Conservation (phyloP, 257 asterid genomes). For the Buddleja alternifolia region DNA sequence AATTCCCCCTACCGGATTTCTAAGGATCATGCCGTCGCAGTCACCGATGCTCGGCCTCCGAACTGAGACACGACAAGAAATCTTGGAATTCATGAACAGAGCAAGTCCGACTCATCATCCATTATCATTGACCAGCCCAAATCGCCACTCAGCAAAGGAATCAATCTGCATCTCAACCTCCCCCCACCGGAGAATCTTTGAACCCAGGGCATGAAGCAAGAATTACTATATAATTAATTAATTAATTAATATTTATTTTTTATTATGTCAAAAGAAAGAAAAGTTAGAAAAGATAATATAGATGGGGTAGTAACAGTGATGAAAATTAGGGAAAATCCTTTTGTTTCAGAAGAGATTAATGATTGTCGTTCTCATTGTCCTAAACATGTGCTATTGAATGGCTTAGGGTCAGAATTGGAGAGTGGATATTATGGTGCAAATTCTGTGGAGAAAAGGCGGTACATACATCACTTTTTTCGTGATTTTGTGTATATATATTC, state of each 20-base stretch:
- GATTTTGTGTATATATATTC: too few relatives aligned
- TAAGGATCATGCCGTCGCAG: not conserved
- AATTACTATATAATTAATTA: not conserved
- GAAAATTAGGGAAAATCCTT: not conserved
- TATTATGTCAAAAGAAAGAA: not conserved
- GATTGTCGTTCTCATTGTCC: too few relatives aligned
- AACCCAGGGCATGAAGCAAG: conserved; percentile 7
- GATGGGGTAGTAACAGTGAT: conserved; percentile 2
- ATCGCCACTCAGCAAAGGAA: conserved; percentile 23
- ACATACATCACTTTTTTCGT: too few relatives aligned
- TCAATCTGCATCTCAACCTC: conserved; percentile 49
- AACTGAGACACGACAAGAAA: conserved; percentile 42
- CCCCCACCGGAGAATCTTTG: conserved; percentile 49
- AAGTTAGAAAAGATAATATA: not conserved
- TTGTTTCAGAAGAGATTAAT: conserved; percentile 3
- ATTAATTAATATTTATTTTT: not conserved
- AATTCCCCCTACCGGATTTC: conserved; percentile 6
- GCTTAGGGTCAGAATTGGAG: too few relatives aligned
- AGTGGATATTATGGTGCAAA: too few relatives aligned
- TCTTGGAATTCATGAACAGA: conserved; percentile 36
- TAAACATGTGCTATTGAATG: too few relatives aligned
- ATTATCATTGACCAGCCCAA: conserved; percentile 39
- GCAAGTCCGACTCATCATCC: conserved; percentile 52
- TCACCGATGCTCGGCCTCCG: conserved; percentile 41
- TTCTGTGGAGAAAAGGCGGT: too few relatives aligned